Conservation (phyloP, 176 grass and related monocot genomes). For the Urochloa ruziziensis region DNA sequence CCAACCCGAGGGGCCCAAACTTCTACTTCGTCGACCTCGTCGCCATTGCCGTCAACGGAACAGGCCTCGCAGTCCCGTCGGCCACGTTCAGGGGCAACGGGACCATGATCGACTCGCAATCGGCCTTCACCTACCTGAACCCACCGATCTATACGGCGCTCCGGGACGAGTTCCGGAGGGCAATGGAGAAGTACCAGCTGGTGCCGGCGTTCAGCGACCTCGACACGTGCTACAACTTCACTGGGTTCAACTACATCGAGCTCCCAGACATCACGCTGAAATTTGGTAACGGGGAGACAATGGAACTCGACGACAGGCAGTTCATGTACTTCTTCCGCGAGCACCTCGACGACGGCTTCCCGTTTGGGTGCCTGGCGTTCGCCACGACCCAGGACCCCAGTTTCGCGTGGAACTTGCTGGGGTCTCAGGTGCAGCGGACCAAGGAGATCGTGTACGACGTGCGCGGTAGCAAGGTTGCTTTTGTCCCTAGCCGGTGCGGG, state of each 20-base stretch:
- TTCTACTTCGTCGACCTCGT: slow-evolving; percentile 32
- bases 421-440: slow-evolving; percentile 42
- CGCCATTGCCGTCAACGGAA: slow-evolving; percentile 23
- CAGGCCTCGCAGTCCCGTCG: background rate
- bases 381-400: background rate
- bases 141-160: background rate
- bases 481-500: slow-evolving; percentile 21
- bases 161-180: background rate
- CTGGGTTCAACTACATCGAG: background rate
- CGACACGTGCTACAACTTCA: slow-evolving; percentile 64
- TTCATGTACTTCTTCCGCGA: slow-evolving; percentile 42
- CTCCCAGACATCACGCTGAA: slow-evolving; percentile 35
- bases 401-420: slow-evolving; percentile 20
- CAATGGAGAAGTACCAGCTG: slow-evolving; percentile 39
- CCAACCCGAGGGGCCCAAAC: background rate
- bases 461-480: slow-evolving; percentile 28
- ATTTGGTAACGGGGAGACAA: slow-evolving; percentile 24
- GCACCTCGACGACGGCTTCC: background rate
- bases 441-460: slow-evolving; percentile 50
- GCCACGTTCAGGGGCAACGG: slow-evolving; percentile 9
- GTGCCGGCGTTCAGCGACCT: slow-evolving; percentile 27
- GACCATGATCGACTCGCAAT: slow-evolving; percentile 41
- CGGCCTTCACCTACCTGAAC: slow-evolving; percentile 49
- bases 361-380: slow-evolving; percentile 48
- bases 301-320: slow-evolving; percentile 35